phyloP scores from a whole-genome alignment of 2,329 filamentous ascomycete genomes.

The Claviceps capensis region DNA sequence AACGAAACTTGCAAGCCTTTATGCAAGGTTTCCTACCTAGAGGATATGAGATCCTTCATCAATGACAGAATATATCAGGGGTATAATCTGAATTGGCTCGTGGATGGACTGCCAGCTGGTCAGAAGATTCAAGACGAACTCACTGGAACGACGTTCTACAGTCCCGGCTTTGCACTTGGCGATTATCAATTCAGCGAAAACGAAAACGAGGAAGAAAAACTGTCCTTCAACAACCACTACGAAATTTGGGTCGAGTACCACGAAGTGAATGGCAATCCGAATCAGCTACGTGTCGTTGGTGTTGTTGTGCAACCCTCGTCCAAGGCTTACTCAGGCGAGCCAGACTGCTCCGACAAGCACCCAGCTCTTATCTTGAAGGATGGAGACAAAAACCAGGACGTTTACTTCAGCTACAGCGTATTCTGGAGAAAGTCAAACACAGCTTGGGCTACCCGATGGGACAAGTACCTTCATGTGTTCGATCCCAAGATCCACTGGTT shows the following conservation, averaged over 20 bases:
- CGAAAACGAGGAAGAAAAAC: constrained; percentile 37
- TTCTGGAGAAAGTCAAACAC: constrained; percentile 76
- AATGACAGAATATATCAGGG: constrained; percentile 71
- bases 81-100: constrained; percentile 89
- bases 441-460: constrained; percentile 93
- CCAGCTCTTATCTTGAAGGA: constrained; percentile 49
- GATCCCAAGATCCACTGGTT: constrained; percentile 99
- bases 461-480: constrained; percentile 95
- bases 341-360: constrained; percentile 49
- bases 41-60: constrained; percentile 60
- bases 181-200: constrained; percentile 43
- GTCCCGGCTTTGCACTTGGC: constrained; percentile 56
- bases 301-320: constrained; percentile 79
- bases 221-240: constrained; percentile 82
- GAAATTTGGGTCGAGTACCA: constrained; percentile 92
- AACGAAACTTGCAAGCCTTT: constrained; percentile 81
- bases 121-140: constrained; percentile 67
- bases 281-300: constrained; percentile 78
- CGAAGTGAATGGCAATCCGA: constrained; percentile 48
- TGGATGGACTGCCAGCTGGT: constrained; percentile 86
- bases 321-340: constrained; percentile 39
- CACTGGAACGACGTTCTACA: constrained; percentile 72
- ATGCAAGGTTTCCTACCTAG: constrained; percentile 53
- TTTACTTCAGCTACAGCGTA: constrained; percentile 85
- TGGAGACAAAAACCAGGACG: constrained; percentile 38